Evolutionary conservation across 163 green algal genomes (phyloP), one percentile per base, ranked within the genome.

Genomic region (Coccomyxa subellipsoidea): DNA sequence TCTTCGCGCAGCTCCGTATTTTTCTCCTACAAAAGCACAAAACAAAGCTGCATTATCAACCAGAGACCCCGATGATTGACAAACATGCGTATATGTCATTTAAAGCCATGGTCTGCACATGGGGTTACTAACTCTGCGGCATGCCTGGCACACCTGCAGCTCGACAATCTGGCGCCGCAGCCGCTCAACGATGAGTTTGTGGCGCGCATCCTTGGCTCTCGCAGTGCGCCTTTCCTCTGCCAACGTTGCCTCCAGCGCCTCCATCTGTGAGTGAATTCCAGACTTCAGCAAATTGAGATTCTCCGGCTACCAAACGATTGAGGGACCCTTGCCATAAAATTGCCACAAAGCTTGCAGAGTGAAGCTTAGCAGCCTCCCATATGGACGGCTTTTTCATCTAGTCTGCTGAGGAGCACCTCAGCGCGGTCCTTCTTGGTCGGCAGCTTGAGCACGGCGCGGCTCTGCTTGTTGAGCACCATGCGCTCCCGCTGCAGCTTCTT

Each of bases 111-210:
- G n/a, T n/a, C n/a, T n/a, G n/a, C n/a, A n/a, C n/a, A n/a, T n/a
- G n/a, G n/a, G n/a, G n/a, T n/a, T n/a, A n/a, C n/a, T n/a, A n/a
- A n/a, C n/a, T n/a, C n/a, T n/a, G n/a, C n/a, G n/a, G n/a, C n/a
- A n/a, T n/a, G n/a, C n/a, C n/a, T n/a, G n/a, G n/a, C 47, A 32
- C 83, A 93, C 91, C 90, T 96, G 92, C 73, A 95, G 84, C 79
- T 95, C 90, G 59, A 93, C 78, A 37, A 97, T 84, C 89, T 96
- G 91, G 37, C 90, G 86, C 21, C 91, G 86, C 75, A 97, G 84
- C 21, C 94, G 88, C 81, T 97, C 93, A 27, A 94, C 90, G 18
- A 91, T 94, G 23, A 97, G 91, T 87, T 91, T 92, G 80, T 96
- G 92, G 4, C 93, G 87, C 23, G 92, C 91, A 70, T 95, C 93